phyloP scores from a whole-genome alignment of 306 rosid genomes.

The Medicago arabica region DNA sequence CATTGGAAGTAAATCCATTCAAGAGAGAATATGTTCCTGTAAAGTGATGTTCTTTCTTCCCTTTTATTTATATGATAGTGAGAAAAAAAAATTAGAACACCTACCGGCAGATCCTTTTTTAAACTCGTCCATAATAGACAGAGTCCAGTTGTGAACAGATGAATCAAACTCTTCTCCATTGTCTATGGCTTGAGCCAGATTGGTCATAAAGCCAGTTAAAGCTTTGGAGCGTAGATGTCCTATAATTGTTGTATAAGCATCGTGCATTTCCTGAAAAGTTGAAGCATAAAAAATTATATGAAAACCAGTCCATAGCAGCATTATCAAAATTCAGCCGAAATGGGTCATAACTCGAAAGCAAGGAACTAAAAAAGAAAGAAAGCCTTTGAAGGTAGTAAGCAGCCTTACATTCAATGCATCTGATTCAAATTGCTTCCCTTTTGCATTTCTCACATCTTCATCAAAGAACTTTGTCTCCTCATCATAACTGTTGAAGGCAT shows the following conservation, averaged over 20 bases:
- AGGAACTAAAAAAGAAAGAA: too few species aligned
- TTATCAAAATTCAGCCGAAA: too few species aligned
- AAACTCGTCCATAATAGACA: conserved; percentile 59
- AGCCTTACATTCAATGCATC: conserved; percentile 74
- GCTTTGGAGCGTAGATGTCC: conserved; percentile 74
- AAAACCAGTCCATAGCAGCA: too few species aligned
- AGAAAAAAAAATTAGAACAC: background rate
- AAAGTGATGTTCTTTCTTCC: conserved; percentile 31
- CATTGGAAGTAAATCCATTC: conserved; percentile 20
- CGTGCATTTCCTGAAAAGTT: conserved; percentile 67
- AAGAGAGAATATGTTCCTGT: conserved; percentile 24
- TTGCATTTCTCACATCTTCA: conserved; percentile 76
- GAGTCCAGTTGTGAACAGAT: conserved; percentile 51
- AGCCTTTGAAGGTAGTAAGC: background rate
- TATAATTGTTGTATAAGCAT: conserved; percentile 65
- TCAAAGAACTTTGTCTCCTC: conserved; percentile 75
- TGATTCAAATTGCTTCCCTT: conserved; percentile 66
- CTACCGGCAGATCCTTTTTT: conserved; percentile 67
- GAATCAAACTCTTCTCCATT: conserved; percentile 82
- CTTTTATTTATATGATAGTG: conserved; percentile 5
- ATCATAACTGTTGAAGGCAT: conserved; percentile 68
- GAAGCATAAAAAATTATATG: conserved; percentile 30
- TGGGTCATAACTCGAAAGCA: too few species aligned
- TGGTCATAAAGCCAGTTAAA: conserved; percentile 60
- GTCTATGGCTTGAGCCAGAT: conserved; percentile 64